Evolutionary conservation across 192 early-diverging fungal genomes (phyloP).

Genomic region (Backusella tarrabulga): DNA sequence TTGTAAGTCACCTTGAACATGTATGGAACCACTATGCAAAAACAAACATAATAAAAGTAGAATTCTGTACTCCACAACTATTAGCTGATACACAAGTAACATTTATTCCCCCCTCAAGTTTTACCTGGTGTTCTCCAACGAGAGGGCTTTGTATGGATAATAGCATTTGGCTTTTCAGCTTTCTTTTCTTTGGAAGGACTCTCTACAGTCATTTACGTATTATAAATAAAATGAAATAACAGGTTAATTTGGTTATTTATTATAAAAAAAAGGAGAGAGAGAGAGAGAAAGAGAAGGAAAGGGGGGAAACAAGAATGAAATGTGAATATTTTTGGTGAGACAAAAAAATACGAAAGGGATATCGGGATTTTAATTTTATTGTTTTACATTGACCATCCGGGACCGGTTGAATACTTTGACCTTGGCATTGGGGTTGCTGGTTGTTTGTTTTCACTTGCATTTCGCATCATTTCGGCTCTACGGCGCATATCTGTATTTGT

Average conservation of each 20-base stretch:
- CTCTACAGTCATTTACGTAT: not conserved
- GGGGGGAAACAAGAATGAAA: not conserved
- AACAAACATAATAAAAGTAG: conserved; percentile 68
- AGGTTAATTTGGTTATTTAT: not conserved
- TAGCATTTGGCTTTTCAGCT: not conserved
- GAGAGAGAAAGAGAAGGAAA: not conserved
- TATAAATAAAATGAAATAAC: not conserved
- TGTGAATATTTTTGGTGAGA: not conserved
- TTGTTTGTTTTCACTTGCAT: not conserved
- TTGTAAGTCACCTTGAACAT: conserved; percentile 65
- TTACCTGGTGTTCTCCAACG: conserved; percentile 50
- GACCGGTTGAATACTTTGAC: not conserved
- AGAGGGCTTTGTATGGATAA: conserved; percentile 37
- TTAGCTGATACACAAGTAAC: no score
- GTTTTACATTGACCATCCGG: not conserved
- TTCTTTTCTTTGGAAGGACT: not conserved
- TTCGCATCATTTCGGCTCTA: conserved; percentile 11
- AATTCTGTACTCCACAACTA: conserved; percentile 50
- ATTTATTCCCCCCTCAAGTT: no score
- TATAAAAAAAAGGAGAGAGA: not conserved
- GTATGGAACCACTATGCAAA: conserved; percentile 53
- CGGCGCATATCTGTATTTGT: not conserved
- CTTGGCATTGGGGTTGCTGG: not conserved
- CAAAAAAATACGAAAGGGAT: not conserved
- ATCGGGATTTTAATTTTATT: not conserved